phyloP scores from a whole-genome alignment of 139 green algal genomes.

The Spirogloea muscicola region DNA sequence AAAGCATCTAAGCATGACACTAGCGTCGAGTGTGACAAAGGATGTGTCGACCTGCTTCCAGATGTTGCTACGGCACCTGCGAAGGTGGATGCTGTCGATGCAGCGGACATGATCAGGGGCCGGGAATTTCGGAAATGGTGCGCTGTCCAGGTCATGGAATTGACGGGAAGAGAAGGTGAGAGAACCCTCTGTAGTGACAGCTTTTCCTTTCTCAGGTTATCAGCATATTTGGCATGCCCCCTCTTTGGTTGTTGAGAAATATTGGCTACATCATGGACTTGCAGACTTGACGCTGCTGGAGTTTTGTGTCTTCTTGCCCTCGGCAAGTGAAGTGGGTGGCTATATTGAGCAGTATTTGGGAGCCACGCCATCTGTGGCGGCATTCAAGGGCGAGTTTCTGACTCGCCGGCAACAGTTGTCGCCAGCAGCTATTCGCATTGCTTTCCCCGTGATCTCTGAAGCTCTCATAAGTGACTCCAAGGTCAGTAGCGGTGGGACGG shows the following conservation, averaged over 20 bases:
- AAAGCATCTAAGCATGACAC: too few relatives aligned
- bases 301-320: constrained; percentile 46
- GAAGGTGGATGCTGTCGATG: too few relatives aligned
- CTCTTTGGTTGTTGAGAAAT: neutral
- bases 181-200: too few relatives aligned
- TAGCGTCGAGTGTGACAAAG: too few relatives aligned
- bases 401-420: neutral
- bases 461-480: too few relatives aligned
- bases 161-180: constrained; percentile 39
- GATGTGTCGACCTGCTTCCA: too few relatives aligned
- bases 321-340: constrained; percentile 14
- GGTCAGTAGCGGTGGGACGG: too few relatives aligned
- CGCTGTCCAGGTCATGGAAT: constrained; percentile 25
- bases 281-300: constrained; percentile 43
- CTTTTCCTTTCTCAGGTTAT: too few relatives aligned
- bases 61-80: too few relatives aligned
- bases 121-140: constrained; percentile 36
- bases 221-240: too few relatives aligned
- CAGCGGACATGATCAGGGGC: too few relatives aligned
- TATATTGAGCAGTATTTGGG: constrained; percentile 41
- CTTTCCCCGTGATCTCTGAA: constrained; percentile 31
- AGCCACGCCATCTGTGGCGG: neutral
- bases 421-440: neutral
- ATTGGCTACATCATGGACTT: too few relatives aligned
- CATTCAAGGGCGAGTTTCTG: constrained; percentile 35